Conservation (phyloP, 2,329 filamentous ascomycete species). For the Botryotinia calthae region DNA sequence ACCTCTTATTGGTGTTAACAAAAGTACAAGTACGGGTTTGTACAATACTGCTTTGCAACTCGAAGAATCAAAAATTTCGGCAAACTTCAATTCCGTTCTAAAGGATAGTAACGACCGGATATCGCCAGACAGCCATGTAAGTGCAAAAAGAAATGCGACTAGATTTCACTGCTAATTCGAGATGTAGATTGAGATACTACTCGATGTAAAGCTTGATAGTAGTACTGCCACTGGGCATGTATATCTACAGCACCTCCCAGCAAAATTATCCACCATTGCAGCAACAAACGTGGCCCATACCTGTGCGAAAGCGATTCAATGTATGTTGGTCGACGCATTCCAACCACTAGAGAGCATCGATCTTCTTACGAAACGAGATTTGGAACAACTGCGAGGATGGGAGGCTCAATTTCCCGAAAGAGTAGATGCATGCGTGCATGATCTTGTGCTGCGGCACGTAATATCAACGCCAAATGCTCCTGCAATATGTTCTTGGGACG, state of each 20-base stretch:
- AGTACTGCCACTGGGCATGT: not conserved
- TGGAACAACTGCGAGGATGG: conserved; percentile 22
- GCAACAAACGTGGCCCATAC: conserved; percentile 16
- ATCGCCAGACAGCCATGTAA: conserved; percentile 2
- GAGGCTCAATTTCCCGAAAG: conserved; percentile 21
- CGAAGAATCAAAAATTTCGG: not conserved
- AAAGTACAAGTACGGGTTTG: not conserved
- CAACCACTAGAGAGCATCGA: not conserved
- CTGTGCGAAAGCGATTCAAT: not conserved
- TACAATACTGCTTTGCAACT: conserved; percentile 11
- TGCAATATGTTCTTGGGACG: conserved; percentile 29
- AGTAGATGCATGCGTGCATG: conserved; percentile 21
- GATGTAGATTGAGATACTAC: conserved; percentile 36
- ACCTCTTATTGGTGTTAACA: not conserved
- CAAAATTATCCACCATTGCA: conserved; percentile 6
- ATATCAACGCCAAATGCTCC: conserved; percentile 18
- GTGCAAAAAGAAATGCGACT: not conserved
- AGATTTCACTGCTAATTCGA: conserved; percentile 33
- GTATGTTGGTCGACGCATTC: not conserved
- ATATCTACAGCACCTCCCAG: conserved; percentile 33
- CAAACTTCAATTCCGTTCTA: not conserved
- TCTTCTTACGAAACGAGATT: conserved; percentile 11
- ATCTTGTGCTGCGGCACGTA: conserved; percentile 21
- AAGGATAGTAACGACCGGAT: not conserved
- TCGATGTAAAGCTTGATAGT: conserved; percentile 7